Evolutionary conservation across 2,329 filamentous ascomycete genomes (phyloP).

Genomic region (Colletotrichum tanaceti): DNA sequence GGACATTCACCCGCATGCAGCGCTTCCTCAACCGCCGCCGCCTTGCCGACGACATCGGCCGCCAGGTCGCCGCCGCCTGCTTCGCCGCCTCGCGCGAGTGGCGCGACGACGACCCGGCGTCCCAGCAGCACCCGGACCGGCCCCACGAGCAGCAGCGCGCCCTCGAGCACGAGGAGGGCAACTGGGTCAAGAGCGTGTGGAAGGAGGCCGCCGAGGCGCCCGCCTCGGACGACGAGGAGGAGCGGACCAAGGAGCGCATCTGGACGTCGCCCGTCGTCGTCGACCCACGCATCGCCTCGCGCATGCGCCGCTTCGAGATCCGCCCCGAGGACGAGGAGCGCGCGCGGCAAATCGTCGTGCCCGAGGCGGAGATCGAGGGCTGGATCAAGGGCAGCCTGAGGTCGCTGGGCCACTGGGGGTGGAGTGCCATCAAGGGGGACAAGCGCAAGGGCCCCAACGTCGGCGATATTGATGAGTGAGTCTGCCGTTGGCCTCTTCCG

Average conservation of each 20-base stretch:
- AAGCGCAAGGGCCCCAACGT: conserved; percentile 57
- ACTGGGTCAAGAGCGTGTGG: conserved; percentile 87
- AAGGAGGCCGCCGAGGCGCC: conserved; percentile 61
- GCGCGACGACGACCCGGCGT: conserved; percentile 49
- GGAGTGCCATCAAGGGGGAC: conserved; percentile 50
- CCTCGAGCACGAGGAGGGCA: conserved; percentile 77
- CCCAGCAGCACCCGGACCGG: conserved; percentile 46
- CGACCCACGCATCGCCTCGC: conserved; percentile 78
- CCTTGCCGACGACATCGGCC: conserved; percentile 88
- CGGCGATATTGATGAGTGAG: conserved; percentile 52
- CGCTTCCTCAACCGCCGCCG: conserved; percentile 87
- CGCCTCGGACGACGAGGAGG: conserved; percentile 48
- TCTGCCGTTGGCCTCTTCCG: conserved; percentile 17
- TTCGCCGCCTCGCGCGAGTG: conserved; percentile 69
- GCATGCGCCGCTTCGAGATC: conserved; percentile 85
- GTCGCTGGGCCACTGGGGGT: conserved; percentile 64
- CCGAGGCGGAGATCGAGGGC: conserved; percentile 76
- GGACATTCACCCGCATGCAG: conserved; percentile 86
- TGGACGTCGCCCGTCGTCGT: conserved; percentile 81
- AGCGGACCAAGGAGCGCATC: conserved; percentile 71
- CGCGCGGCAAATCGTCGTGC: conserved; percentile 70
- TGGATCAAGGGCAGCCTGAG: conserved; percentile 72
- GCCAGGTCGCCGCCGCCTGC: conserved; percentile 87
- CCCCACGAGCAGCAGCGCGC: conserved; percentile 71
- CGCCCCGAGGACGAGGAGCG: conserved; percentile 75